These are phyloP conservation scores for Scutellaria galericulata DNA, from an alignment of 257 asterid species.

Conservation along the genomic window DNA sequence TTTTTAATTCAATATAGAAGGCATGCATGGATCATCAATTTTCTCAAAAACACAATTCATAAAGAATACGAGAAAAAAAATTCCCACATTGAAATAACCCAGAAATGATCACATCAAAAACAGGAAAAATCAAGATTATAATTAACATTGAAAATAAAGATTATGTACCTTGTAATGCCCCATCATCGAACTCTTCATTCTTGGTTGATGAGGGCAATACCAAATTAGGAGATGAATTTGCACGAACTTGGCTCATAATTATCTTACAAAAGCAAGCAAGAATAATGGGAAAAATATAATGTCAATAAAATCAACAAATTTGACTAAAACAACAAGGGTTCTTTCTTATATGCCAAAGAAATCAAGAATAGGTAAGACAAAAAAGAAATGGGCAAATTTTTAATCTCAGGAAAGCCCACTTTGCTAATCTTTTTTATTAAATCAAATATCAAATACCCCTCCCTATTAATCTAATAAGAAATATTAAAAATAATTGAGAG, in stretches of 20 bases:
- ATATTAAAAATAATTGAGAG: constrained; percentile 41
- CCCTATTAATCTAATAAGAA: constrained; percentile 13
- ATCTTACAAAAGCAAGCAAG: neutral
- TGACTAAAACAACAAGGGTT: neutral
- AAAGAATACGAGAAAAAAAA: neutral
- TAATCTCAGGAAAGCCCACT: constrained; percentile 34
- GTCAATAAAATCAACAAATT: constrained; percentile 14
- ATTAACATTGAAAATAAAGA: neutral
- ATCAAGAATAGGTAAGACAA: constrained; percentile 29
- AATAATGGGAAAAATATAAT: neutral
- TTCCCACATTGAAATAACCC: neutral
- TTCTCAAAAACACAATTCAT: neutral
- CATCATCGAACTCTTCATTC: constrained; percentile 53
- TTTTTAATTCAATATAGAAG: no score
- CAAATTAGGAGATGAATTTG: constrained; percentile 51
- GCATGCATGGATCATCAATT: no score
- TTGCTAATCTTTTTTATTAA: constrained; percentile 1
- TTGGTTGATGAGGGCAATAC: constrained; percentile 35
- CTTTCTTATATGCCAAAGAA: constrained; percentile 29
- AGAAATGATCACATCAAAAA: neutral
- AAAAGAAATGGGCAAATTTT: constrained; percentile 14
- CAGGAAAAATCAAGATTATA: neutral
- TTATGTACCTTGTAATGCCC: constrained; percentile 67
- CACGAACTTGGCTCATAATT: constrained; percentile 56
- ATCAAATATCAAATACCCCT: constrained; percentile 33